phyloP scores from a whole-genome alignment of 1,139 yeast genomes.

The Spencermartinsiella ligniputridi region DNA sequence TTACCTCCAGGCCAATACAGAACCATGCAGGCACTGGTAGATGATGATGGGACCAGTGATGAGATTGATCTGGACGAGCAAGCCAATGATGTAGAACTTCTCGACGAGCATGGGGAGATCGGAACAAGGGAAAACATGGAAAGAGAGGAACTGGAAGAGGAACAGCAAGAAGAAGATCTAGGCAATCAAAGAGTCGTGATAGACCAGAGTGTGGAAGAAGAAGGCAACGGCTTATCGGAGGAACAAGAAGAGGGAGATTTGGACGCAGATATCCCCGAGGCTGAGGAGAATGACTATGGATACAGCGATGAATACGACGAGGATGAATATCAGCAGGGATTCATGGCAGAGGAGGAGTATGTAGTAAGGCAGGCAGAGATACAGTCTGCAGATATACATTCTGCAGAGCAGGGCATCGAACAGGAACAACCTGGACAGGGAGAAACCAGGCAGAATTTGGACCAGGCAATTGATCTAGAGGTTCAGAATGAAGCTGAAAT shows the following conservation, averaged over 20 bases:
- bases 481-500: no score
- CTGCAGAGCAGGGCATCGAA: no score
- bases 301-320: conserved; percentile 19
- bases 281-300: conserved; percentile 23
- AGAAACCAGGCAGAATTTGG: no score
- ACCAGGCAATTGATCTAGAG: no score
- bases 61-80: conserved; percentile 15
- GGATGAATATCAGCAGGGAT: conserved; percentile 17
- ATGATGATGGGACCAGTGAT: conserved; percentile 18
- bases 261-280: conserved; percentile 23
- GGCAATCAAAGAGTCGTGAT: conserved; percentile 8
- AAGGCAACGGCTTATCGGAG: neutral
- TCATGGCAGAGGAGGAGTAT: conserved; percentile 16
- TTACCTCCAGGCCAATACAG: conserved; percentile 23
- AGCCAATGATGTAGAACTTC: conserved; percentile 6
- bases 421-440: no score
- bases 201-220: conserved; percentile 4
- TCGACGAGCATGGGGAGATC: conserved; percentile 8
- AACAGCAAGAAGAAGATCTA: conserved; percentile 20
- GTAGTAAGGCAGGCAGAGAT: conserved; percentile 3
- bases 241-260: conserved; percentile 12
- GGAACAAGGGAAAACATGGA: conserved; percentile 2
- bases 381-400: no score
- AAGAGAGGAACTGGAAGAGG: conserved; percentile 20
- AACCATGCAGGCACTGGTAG: conserved; percentile 23